Evolutionary conservation across 2,329 filamentous ascomycete species (phyloP).

Genomic region (Monascus ruber): DNA sequence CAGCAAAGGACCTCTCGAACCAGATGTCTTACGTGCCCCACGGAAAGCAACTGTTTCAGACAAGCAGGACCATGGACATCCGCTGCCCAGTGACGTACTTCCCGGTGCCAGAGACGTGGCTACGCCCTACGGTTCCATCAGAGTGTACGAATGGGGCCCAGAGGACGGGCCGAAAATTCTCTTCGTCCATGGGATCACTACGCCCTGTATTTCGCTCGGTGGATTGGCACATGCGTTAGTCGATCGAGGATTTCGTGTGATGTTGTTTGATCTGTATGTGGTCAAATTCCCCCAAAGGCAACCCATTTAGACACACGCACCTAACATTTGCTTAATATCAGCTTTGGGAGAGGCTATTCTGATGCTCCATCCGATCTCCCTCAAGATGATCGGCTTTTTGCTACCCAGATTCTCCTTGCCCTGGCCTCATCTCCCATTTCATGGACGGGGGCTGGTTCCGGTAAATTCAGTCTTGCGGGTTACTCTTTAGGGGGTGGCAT

Average conservation of each 20-base stretch:
- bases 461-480: slow-evolving; percentile 59
- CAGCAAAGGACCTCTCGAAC: slow-evolving; percentile 4
- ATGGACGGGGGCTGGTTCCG: slow-evolving; percentile 45
- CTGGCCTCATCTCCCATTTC: slow-evolving; percentile 57
- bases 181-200: slow-evolving; percentile 71
- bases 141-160: slow-evolving; percentile 73
- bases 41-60: slow-evolving; percentile 22
- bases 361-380: slow-evolving; percentile 55
- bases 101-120: slow-evolving; percentile 51
- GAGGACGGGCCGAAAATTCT: slow-evolving; percentile 59
- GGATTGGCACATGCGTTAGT: slow-evolving; percentile 56
- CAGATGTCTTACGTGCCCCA: slow-evolving; percentile 24
- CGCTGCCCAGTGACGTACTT: slow-evolving; percentile 60
- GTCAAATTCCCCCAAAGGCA: not conserved
- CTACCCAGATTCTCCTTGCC: slow-evolving; percentile 58
- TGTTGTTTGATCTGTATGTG: slow-evolving; percentile 56
- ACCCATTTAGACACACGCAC: too few species aligned
- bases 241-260: slow-evolving; percentile 57
- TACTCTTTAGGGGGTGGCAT: slow-evolving; percentile 75
- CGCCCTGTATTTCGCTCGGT: slow-evolving; percentile 59
- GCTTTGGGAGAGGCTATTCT: slow-evolving; percentile 60
- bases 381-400: slow-evolving; percentile 64
- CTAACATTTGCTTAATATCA: slow-evolving; percentile 5
- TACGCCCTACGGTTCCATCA: slow-evolving; percentile 52
- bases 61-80: slow-evolving; percentile 30